A percentile compares a stretch with the other conserved stretches of the same genome.
phyloP scores from a whole-genome alignment of 2,329 filamentous ascomycete genomes.

The Trichoderma sp. region DNA sequence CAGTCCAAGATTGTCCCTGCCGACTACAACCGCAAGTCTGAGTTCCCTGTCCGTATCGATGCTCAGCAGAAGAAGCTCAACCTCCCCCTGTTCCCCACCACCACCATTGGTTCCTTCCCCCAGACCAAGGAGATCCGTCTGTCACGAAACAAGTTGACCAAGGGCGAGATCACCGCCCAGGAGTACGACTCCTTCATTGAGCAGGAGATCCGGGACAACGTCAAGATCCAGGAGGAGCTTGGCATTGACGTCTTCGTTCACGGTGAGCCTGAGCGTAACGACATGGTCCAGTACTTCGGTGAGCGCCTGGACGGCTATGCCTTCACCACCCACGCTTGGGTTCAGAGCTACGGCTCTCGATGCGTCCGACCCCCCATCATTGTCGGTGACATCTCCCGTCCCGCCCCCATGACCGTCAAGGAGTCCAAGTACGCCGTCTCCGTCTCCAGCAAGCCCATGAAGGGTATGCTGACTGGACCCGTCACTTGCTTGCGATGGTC shows the following conservation, averaged over 20 bases:
- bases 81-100: constrained; percentile 96
- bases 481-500: constrained; percentile 99
- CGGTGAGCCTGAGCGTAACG: constrained; percentile 99
- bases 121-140: constrained; percentile 99
- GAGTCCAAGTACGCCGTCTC: constrained; percentile 98
- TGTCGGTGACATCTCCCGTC: constrained; percentile 97
- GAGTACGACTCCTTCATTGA: constrained; percentile 99
- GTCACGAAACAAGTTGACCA: constrained; percentile 97
- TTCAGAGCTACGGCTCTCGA: constrained; percentile 96
- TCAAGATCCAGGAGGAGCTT: constrained; percentile 98
- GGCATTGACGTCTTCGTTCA: constrained; percentile 96
- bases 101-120: constrained; percentile 98
- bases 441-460: constrained; percentile 98
- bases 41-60: constrained; percentile 80
- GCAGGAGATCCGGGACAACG: constrained; percentile 93
- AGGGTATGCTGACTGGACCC: constrained; percentile 99
- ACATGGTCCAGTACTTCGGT: constrained; percentile 99
- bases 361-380: constrained; percentile 98
- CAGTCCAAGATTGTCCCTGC: constrained; percentile 81
- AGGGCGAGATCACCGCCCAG: constrained; percentile 88
- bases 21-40: constrained; percentile 90
- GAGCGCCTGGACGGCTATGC: constrained; percentile 95
- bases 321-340: constrained; percentile 99
- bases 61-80: constrained; percentile 91
- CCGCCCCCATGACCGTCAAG: constrained; percentile 98